phyloP scores from a whole-genome alignment of 2,329 filamentous ascomycete species.

The Alternaria incomplexa region DNA sequence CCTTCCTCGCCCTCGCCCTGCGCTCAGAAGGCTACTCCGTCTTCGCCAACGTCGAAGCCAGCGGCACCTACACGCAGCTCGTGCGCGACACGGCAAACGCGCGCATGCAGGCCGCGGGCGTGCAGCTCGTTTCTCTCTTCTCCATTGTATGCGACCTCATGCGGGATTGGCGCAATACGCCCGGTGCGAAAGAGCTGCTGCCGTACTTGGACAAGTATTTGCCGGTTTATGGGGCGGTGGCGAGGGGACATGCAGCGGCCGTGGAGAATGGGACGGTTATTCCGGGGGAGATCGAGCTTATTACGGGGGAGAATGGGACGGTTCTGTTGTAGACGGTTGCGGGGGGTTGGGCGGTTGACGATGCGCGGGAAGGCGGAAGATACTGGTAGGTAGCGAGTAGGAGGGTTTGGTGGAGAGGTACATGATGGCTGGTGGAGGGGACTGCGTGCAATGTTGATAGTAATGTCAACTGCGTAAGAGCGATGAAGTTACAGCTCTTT shows the following conservation, averaged over 20 bases:
- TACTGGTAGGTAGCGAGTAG: background rate
- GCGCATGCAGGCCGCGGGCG: conserved; percentile 70
- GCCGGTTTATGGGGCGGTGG: conserved; percentile 69
- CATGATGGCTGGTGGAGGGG: background rate
- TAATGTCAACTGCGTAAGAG: background rate
- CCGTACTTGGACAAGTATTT: conserved; percentile 70
- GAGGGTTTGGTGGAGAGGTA: background rate
- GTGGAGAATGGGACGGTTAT: conserved; percentile 65
- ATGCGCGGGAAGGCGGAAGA: background rate
- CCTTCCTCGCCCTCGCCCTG: conserved; percentile 76
- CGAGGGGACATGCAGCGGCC: conserved; percentile 66
- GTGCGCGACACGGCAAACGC: conserved; percentile 69
- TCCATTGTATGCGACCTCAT: conserved; percentile 71
- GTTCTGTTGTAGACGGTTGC: background rate
- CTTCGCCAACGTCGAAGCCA: conserved; percentile 75
- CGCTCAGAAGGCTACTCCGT: conserved; percentile 74
- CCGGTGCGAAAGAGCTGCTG: conserved; percentile 61
- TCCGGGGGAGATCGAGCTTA: conserved; percentile 58
- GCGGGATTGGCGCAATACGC: conserved; percentile 70
- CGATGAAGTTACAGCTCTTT: background rate
- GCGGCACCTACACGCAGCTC: conserved; percentile 67
- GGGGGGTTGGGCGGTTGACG: background rate
- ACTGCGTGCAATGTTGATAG: background rate
- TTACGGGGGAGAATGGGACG: conserved; percentile 26
- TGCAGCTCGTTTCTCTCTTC: conserved; percentile 68